A percentile compares a stretch with the other conserved stretches of the same genome.
Conservation (phyloP, 2,329 filamentous ascomycete species). For the Botryotinia convoluta region DNA sequence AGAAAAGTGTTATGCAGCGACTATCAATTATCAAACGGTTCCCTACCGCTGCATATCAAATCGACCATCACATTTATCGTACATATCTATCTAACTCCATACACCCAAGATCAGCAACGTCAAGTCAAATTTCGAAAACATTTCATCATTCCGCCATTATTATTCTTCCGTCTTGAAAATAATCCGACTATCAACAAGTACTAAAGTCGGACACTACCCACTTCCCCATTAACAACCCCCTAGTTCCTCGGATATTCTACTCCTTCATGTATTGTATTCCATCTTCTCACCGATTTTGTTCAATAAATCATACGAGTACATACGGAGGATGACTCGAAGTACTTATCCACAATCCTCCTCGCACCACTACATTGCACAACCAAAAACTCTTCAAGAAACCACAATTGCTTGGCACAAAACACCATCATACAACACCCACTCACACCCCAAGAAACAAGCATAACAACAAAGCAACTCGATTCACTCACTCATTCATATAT, state of each 20-base stretch:
- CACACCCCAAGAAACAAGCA: background rate
- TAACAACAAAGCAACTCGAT: background rate
- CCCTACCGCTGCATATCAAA: background rate
- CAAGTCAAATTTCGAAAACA: background rate
- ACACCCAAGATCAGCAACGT: background rate
- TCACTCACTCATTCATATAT: background rate
- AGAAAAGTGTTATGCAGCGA: constrained; percentile 1
- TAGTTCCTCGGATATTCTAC: background rate
- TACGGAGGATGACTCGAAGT: background rate
- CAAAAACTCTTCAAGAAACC: background rate
- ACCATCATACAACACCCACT: too few relatives aligned
- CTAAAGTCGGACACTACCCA: background rate
- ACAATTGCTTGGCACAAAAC: background rate
- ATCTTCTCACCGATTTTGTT: background rate
- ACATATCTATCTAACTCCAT: background rate
- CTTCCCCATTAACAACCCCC: background rate
- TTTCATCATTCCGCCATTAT: background rate
- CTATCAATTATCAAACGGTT: constrained; percentile 1
- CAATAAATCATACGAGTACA: background rate
- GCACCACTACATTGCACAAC: background rate
- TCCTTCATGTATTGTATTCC: background rate
- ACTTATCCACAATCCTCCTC: background rate
- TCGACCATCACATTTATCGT: background rate
- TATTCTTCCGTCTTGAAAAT: background rate
- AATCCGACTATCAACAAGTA: background rate